A percentile compares a stretch with the other conserved stretches of the same genome.
phyloP scores from a whole-genome alignment of 176 grass and related monocot genomes.

The Stipa capillata region DNA sequence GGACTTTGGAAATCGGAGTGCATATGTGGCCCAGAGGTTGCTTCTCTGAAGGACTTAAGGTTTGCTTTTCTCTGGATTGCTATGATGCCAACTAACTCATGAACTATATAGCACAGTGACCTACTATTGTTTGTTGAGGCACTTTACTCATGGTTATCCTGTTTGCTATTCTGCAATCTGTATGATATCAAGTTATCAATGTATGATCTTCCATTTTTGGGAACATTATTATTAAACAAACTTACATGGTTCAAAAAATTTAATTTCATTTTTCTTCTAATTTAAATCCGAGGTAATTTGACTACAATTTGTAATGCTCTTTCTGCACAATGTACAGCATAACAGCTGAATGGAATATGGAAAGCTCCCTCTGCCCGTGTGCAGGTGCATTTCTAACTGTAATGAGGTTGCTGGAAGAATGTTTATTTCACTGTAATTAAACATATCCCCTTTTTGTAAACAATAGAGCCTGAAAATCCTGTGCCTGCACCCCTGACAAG shows the following conservation, averaged over 20 bases:
- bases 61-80: slow-evolving; percentile 16
- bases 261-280: neutral
- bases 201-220: neutral
- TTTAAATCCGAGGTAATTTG: neutral
- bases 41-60: slow-evolving; percentile 39
- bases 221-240: neutral
- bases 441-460: slow-evolving; percentile 5
- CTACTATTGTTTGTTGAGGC: neutral
- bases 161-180: neutral
- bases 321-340: slow-evolving; percentile 39
- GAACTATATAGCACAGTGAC: slow-evolving; percentile 2
- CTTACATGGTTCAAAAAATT: neutral
- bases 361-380: slow-evolving; percentile 76
- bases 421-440: slow-evolving; percentile 5
- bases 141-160: neutral
- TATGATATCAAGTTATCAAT: neutral
- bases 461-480: slow-evolving; percentile 45
- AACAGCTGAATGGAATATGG: slow-evolving; percentile 57
- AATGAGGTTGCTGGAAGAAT: neutral
- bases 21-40: slow-evolving; percentile 39
- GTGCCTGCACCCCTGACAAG: slow-evolving; percentile 34
- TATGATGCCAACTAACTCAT: neutral
- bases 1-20: slow-evolving; percentile 86
- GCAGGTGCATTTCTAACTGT: slow-evolving; percentile 35
- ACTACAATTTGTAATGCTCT: neutral